Conservation (phyloP, 2,329 filamentous ascomycete genomes). For the Calonectria ilicicola region DNA sequence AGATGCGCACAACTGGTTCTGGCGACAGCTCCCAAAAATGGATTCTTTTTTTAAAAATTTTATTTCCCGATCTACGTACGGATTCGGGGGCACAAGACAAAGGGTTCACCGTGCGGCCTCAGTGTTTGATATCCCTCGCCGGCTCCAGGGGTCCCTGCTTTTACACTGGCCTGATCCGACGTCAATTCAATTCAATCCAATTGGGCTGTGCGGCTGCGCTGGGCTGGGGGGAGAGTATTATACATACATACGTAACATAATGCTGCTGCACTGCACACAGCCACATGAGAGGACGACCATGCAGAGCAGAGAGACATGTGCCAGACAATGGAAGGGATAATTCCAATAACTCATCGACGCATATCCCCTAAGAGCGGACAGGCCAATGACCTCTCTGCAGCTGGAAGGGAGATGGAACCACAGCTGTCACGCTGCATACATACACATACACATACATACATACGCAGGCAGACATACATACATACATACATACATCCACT, state of each 20-base stretch:
- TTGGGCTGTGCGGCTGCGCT: no score
- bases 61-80: slow-evolving; percentile 5
- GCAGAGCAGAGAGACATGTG: neutral
- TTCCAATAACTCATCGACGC: neutral
- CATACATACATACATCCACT: neutral
- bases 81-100: neutral
- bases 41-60: neutral
- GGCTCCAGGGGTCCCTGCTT: neutral
- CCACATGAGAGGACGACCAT: neutral
- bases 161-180: neutral
- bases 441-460: no score
- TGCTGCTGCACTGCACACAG: neutral
- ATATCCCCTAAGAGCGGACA: neutral
- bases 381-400: neutral
- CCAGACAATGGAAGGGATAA: neutral
- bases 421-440: neutral
- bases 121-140: slow-evolving; percentile 15
- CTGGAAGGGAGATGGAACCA: neutral
- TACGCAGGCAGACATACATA: no score
- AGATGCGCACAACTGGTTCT: slow-evolving; percentile 17
- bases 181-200: slow-evolving; percentile 11
- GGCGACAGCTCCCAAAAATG: neutral
- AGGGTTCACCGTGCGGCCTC: slow-evolving; percentile 14
- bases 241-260: no score
- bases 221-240: neutral